Conservation (phyloP, 768 basidiomycete species). For the Porphyrellus cyaneotinctus region DNA sequence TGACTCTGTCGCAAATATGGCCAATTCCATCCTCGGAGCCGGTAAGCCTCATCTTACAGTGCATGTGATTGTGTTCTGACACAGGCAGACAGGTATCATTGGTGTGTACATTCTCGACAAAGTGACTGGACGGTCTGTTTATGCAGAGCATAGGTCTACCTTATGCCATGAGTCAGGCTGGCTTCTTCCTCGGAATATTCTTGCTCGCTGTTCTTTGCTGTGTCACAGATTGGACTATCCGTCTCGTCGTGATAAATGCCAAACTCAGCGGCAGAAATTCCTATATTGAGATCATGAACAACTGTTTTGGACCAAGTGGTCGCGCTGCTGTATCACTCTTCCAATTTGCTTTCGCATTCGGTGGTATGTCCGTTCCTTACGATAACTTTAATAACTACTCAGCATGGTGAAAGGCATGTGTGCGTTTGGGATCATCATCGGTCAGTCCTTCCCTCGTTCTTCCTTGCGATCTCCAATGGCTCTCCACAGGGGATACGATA, state of each 20-base stretch:
- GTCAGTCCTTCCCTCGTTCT: constrained; percentile 22
- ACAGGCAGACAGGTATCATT: constrained; percentile 54
- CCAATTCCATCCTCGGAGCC: constrained; percentile 92
- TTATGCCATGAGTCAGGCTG: constrained; percentile 91
- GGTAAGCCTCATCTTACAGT: constrained; percentile 45
- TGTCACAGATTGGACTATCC: constrained; percentile 97
- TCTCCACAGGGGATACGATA: constrained; percentile 77
- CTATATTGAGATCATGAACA: constrained; percentile 93
- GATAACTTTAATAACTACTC: constrained; percentile 2
- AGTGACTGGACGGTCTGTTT: constrained; percentile 1
- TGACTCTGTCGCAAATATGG: constrained; percentile 89
- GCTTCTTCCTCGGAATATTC: constrained; percentile 84
- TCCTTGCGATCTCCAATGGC: neutral
- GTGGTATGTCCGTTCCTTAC: constrained; percentile 51
- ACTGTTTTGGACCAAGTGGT: constrained; percentile 88
- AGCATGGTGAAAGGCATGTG: constrained; percentile 72
- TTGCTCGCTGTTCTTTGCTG: constrained; percentile 75
- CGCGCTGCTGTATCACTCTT: constrained; percentile 93
- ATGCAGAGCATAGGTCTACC: constrained; percentile 62
- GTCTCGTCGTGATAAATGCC: constrained; percentile 91
- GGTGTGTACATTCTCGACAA: constrained; percentile 39
- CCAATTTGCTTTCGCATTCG: constrained; percentile 97
- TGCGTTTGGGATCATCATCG: constrained; percentile 95
- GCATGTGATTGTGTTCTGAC: constrained; percentile 15
- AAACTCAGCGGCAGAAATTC: constrained; percentile 91